phyloP scores from a whole-genome alignment of 345 rosid genomes.

The Viola odorata region DNA sequence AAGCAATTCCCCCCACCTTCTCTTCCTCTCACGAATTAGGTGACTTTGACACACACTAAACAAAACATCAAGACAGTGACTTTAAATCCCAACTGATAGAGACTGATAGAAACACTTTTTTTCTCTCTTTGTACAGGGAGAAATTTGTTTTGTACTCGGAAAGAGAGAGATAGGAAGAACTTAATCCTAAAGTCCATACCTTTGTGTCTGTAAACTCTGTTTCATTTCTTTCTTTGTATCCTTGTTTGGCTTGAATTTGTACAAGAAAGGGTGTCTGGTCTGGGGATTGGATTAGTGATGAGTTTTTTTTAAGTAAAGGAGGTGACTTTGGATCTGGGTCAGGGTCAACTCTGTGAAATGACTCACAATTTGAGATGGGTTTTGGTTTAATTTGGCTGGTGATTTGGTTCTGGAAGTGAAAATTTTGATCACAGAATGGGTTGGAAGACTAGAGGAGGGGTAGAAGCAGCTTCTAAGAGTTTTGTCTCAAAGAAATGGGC shows the following conservation, averaged over 20 bases:
- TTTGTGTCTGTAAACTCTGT: neutral
- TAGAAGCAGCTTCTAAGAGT: conserved; percentile 40
- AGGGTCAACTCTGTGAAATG: conserved; percentile 26
- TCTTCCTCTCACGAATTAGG: neutral
- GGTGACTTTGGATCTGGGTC: conserved; percentile 36
- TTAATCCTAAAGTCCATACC: neutral
- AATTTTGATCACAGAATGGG: conserved; percentile 22
- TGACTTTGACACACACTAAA: too few relatives aligned
- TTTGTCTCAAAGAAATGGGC: conserved; percentile 76
- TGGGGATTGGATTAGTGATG: conserved; percentile 3
- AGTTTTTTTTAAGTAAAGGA: conserved; percentile 13
- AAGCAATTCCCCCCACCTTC: neutral
- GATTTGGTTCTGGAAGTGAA: neutral
- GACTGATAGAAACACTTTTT: neutral
- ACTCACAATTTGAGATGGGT: conserved; percentile 24
- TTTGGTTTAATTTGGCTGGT: conserved; percentile 23
- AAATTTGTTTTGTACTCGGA: neutral
- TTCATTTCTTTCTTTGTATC: neutral
- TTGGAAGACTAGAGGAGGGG: conserved; percentile 54
- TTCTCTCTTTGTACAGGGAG: neutral
- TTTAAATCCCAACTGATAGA: neutral
- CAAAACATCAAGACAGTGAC: neutral
- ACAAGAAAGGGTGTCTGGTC: neutral
- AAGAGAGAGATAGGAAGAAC: neutral
- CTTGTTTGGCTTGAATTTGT: neutral